Conservation (phyloP, 441 rosid genomes). For the Biscutella laevigata region DNA sequence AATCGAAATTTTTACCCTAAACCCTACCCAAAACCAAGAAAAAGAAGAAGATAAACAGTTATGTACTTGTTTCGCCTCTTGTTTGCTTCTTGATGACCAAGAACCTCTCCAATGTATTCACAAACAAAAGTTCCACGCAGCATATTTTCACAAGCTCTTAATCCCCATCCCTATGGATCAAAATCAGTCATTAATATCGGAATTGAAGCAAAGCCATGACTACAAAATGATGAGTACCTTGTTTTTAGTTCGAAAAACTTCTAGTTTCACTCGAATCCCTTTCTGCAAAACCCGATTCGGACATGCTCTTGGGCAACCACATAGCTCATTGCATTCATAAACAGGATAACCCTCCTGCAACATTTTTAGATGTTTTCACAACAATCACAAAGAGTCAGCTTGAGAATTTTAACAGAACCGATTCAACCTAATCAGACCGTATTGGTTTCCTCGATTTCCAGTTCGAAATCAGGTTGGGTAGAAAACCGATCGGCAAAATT, state of each 20-base stretch:
- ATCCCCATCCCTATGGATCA: slow-evolving; percentile 79
- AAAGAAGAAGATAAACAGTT: neutral
- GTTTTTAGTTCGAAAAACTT: slow-evolving; percentile 63
- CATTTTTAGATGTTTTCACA: neutral
- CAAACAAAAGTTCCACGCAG: slow-evolving; percentile 78
- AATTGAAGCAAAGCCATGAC: neutral
- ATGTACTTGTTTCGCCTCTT: slow-evolving; percentile 50
- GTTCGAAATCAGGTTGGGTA: too few relatives aligned
- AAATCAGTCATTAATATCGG: neutral
- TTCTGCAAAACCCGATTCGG: slow-evolving; percentile 85
- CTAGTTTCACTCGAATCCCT: slow-evolving; percentile 62
- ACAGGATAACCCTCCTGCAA: slow-evolving; percentile 91
- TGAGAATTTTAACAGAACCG: too few relatives aligned
- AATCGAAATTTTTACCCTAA: too few relatives aligned
- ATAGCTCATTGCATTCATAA: slow-evolving; percentile 82
- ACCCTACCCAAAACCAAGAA: too few relatives aligned
- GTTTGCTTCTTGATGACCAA: slow-evolving; percentile 56
- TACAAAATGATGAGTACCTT: slow-evolving; percentile 41
- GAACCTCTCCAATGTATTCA: slow-evolving; percentile 74
- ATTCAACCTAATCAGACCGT: too few relatives aligned
- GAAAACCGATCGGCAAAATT: too few relatives aligned
- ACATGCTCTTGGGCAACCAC: slow-evolving; percentile 65
- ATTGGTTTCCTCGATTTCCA: too few relatives aligned
- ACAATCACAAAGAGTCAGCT: neutral
- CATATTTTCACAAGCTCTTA: slow-evolving; percentile 76